phyloP scores from a whole-genome alignment of 495 filamentous ascomycete genomes.

The Diplogelasinospora grovesii region DNA sequence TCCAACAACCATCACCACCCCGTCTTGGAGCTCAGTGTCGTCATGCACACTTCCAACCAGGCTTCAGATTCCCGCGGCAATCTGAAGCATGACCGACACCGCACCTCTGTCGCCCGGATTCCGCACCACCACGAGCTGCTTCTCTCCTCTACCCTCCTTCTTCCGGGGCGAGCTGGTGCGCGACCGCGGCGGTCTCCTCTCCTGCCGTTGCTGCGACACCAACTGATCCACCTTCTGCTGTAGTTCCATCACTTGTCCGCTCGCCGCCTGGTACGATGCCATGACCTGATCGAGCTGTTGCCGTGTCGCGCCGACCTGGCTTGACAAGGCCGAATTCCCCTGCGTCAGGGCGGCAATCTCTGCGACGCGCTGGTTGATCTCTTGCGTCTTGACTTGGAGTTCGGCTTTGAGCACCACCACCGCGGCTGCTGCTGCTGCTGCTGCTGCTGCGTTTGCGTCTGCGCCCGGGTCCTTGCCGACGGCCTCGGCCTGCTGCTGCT shows the following conservation, averaged over 20 bases:
- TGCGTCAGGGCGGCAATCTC: conserved; percentile 21
- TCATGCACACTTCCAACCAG: no score
- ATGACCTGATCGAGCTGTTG: conserved; percentile 20
- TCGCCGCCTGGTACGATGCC: conserved; percentile 18
- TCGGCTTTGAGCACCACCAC: conserved; percentile 23
- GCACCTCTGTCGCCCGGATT: conserved; percentile 27
- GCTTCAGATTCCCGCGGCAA: conserved; percentile 22
- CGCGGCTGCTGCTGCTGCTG: no score
- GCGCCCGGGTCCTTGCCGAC: conserved; percentile 19
- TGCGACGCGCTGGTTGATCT: conserved; percentile 20
- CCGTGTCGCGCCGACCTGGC: conserved; percentile 19
- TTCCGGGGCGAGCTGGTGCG: conserved; percentile 25
- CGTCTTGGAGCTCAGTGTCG: no score
- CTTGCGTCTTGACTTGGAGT: conserved; percentile 21
- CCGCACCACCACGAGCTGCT: conserved; percentile 28
- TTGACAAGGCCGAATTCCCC: conserved; percentile 18
- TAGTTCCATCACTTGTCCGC: conserved; percentile 14
- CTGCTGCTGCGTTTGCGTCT: conserved; percentile 15
- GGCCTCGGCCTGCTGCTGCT: no score
- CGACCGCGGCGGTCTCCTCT: conserved; percentile 19
- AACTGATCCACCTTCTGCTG: conserved; percentile 20
- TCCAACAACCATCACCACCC: no score
- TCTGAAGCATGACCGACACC: conserved; percentile 30
- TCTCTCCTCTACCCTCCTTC: conserved; percentile 23
- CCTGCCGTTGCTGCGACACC: neutral